A percentile compares a stretch with the other conserved stretches of the same genome.
These are phyloP conservation scores for Paralagenidium karlingii DNA, from an alignment of 352 stramenopile species.

Conservation along the genomic window DNA sequence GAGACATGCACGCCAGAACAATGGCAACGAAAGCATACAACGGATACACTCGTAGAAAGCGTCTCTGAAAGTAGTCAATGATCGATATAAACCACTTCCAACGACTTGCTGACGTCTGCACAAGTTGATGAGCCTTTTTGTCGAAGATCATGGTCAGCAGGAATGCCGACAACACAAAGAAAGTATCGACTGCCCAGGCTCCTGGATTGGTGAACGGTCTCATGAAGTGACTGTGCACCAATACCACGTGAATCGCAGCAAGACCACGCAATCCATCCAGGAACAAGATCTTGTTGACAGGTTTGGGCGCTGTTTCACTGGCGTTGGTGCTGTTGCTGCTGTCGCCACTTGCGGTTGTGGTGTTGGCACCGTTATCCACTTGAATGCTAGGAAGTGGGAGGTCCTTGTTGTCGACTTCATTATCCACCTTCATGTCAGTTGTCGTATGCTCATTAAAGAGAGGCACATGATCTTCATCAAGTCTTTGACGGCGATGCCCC, in stretches of 20 bases:
- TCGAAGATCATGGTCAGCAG: slow-evolving; percentile 26
- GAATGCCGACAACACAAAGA: slow-evolving; percentile 33
- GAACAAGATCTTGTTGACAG: slow-evolving; percentile 21
- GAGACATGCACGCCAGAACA: slow-evolving; percentile 15
- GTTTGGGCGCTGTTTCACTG: too few species aligned
- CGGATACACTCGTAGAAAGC: slow-evolving; percentile 40
- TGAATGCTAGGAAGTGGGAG: too few species aligned
- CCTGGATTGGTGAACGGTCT: slow-evolving; percentile 14
- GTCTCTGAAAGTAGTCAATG: slow-evolving; percentile 30
- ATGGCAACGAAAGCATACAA: slow-evolving; percentile 21
- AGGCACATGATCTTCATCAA: too few species aligned
- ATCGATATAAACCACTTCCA: slow-evolving; percentile 4
- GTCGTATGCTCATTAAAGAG: too few species aligned
- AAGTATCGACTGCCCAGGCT: slow-evolving; percentile 17
- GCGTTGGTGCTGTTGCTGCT: too few species aligned
- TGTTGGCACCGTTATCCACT: too few species aligned
- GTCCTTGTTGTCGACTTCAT: too few species aligned
- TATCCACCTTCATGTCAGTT: too few species aligned
- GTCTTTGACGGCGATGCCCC: too few species aligned
- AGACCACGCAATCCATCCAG: slow-evolving; percentile 25
- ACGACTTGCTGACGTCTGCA: slow-evolving; percentile 6
- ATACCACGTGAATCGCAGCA: slow-evolving; percentile 17
- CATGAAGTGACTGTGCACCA: slow-evolving; percentile 12
- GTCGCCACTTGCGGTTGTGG: too few species aligned
- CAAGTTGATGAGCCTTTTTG: slow-evolving; percentile 13